These are phyloP conservation scores for Vanderwaltozyma tropicalis DNA, from an alignment of 805 yeast genomes.

Conservation along the genomic window DNA sequence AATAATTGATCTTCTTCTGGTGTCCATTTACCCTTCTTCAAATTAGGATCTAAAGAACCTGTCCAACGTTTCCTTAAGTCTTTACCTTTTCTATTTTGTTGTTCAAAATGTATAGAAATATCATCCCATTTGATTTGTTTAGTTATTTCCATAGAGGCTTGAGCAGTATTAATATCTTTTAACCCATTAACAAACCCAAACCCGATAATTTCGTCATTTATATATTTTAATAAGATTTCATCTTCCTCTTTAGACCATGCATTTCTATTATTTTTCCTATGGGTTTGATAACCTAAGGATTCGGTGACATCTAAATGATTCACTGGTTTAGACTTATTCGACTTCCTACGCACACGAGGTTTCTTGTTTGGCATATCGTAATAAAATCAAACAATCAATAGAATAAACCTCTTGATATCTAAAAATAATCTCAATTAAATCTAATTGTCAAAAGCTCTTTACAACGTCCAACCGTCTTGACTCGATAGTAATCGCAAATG, in stretches of 20 bases:
- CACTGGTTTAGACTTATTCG: constrained; percentile 7
- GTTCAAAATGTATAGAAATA: constrained; percentile 38
- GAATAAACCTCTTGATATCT: no score
- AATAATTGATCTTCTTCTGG: constrained; percentile 62
- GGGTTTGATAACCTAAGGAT: constrained; percentile 64
- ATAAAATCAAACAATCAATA: no score
- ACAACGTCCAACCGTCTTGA: no score
- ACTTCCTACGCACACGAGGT: neutral
- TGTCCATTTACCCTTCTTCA: constrained; percentile 84
- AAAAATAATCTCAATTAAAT: no score
- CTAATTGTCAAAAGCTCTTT: no score
- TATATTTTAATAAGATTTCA: constrained; percentile 35
- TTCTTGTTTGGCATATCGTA: neutral
- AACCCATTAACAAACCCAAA: constrained; percentile 31
- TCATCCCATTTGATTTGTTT: constrained; percentile 50
- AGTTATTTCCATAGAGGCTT: constrained; percentile 23
- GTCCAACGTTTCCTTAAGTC: constrained; percentile 86
- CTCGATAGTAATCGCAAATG: no score
- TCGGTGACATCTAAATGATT: constrained; percentile 47
- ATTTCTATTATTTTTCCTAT: constrained; percentile 48
- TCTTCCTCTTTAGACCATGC: constrained; percentile 79
- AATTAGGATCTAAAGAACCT: constrained; percentile 70
- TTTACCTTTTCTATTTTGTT: constrained; percentile 53
- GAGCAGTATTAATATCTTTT: constrained; percentile 17
- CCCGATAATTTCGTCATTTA: constrained; percentile 29